phyloP scores from a whole-genome alignment of 2,329 filamentous ascomycete species.

The Aureobasidium pullulans region DNA sequence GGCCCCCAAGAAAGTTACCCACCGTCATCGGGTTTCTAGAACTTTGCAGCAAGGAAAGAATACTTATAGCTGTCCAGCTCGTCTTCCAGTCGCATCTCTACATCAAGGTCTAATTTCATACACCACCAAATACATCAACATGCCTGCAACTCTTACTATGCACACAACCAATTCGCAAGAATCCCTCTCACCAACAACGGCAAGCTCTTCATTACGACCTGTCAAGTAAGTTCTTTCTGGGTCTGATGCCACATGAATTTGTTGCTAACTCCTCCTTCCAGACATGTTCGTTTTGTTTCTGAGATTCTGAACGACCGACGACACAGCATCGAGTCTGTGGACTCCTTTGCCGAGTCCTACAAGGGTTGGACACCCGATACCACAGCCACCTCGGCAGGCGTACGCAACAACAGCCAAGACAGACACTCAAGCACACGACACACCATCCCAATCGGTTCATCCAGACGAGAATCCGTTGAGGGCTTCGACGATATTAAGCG shows the following conservation, averaged over 20 bases:
- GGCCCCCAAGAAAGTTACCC: not conserved
- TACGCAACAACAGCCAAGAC: not conserved
- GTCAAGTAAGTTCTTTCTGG: not conserved
- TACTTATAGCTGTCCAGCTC: not conserved
- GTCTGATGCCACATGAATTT: not conserved
- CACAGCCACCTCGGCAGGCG: not conserved
- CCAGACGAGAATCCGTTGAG: slow-evolving; percentile 4
- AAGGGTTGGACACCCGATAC: not conserved
- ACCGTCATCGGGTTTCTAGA: slow-evolving; percentile 10
- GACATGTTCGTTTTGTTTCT: not conserved
- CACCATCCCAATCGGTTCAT: not conserved
- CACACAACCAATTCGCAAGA: not conserved
- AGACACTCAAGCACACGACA: not conserved
- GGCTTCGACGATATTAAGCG: slow-evolving; percentile 3
- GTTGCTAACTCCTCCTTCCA: not conserved
- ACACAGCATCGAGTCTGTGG: not conserved
- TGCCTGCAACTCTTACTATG: not conserved
- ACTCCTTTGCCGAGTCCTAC: not conserved
- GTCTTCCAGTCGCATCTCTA: not conserved
- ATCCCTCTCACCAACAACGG: not conserved
- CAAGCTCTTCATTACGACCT: not conserved
- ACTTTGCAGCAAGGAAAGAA: not conserved
- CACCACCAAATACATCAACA: not conserved
- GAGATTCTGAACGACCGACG: not conserved
- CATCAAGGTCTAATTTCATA: not conserved